Evolutionary conservation across 2,329 filamentous ascomycete species (phyloP).

Genomic region (Exophiala dermatitidis): DNA sequence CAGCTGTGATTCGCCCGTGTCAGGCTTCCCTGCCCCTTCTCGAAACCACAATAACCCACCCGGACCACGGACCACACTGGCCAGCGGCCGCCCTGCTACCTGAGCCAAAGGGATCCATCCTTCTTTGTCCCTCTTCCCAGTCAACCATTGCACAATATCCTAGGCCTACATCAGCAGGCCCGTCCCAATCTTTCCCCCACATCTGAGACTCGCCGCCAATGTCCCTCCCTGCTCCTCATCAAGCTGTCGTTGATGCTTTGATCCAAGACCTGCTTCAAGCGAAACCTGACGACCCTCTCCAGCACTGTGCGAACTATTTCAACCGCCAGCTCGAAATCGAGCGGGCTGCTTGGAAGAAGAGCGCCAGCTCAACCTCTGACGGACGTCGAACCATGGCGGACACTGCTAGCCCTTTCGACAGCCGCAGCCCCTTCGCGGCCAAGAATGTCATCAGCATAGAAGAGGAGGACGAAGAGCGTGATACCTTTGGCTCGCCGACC

Average conservation of each 20-base stretch:
- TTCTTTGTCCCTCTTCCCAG: conserved; percentile 8
- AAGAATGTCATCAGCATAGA: conserved; percentile 55
- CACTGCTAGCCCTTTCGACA: conserved; percentile 70
- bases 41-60: conserved; percentile 5
- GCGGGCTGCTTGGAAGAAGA: conserved; percentile 44
- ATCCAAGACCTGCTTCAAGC: conserved; percentile 54
- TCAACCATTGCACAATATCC: background rate
- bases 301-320: conserved; percentile 66
- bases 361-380: conserved; percentile 39
- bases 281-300: conserved; percentile 57
- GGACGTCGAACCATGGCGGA: conserved; percentile 56
- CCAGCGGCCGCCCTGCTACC: conserved; percentile 9
- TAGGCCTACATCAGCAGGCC: conserved; percentile 9
- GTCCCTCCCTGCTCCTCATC: conserved; percentile 50
- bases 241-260: conserved; percentile 57
- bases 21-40: conserved; percentile 7
- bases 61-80: conserved; percentile 10
- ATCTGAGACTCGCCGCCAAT: conserved; percentile 29
- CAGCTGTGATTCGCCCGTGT: background rate
- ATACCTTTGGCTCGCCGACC: conserved; percentile 68
- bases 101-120: conserved; percentile 9
- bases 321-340: conserved; percentile 58
- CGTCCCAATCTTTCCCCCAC: conserved; percentile 10
- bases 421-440: conserved; percentile 69
- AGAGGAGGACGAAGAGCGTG: conserved; percentile 71